These are phyloP conservation scores for Guadua angustifolia DNA, from an alignment of 176 grass and related monocot species.

Conservation along the genomic window DNA sequence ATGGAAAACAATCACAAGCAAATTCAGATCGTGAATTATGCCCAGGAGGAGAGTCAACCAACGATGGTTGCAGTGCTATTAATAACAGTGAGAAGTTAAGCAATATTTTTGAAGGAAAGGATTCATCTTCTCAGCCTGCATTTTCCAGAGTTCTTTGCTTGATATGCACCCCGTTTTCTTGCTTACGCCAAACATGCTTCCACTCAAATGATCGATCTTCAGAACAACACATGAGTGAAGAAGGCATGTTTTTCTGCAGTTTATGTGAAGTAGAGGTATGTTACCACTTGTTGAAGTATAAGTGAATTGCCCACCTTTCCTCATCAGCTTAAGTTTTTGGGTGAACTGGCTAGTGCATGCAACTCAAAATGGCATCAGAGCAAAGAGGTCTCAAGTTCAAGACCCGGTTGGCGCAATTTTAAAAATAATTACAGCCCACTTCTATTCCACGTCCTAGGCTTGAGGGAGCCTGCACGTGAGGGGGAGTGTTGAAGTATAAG, in stretches of 20 bases:
- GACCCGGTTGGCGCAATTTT: too few relatives aligned
- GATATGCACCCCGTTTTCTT: conserved; percentile 48
- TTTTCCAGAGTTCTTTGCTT: conserved; percentile 36
- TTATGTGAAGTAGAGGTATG: conserved; percentile 81
- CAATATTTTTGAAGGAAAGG: conserved; percentile 46
- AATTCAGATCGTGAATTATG: conserved; percentile 41
- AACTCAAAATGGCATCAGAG: too few relatives aligned
- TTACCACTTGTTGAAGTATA: too few relatives aligned
- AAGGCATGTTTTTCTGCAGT: conserved; percentile 83
- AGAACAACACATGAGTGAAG: conserved; percentile 61
- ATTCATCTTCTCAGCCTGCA: conserved; percentile 36
- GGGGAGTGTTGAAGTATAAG: too few relatives aligned
- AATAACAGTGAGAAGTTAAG: conserved; percentile 38
- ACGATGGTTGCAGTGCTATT: conserved; percentile 31
- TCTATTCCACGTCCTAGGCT: too few relatives aligned
- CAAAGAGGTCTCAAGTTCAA: too few relatives aligned
- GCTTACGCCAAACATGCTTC: conserved; percentile 52
- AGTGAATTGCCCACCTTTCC: too few relatives aligned
- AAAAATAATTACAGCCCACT: too few relatives aligned
- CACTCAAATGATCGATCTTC: conserved; percentile 54
- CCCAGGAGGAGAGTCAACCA: conserved; percentile 14
- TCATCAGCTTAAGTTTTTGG: too few relatives aligned
- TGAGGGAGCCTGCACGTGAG: too few relatives aligned
- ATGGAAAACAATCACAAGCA: conserved; percentile 39
- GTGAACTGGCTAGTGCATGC: too few relatives aligned